phyloP scores from a whole-genome alignment of 495 filamentous ascomycete genomes.

The Parathielavia appendiculata region DNA sequence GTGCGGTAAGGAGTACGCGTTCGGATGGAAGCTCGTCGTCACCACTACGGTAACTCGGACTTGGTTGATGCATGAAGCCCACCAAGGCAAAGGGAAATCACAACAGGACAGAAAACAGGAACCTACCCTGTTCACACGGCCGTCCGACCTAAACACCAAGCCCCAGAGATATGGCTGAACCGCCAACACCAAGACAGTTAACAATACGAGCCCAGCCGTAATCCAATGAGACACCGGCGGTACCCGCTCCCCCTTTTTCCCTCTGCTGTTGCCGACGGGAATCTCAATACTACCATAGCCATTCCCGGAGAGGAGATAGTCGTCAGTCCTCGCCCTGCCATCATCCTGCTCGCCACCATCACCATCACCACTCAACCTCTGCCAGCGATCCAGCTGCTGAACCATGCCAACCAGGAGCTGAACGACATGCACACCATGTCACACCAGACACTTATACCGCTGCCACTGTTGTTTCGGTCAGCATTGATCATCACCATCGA shows the following conservation, averaged over 20 bases:
- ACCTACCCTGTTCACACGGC: background rate
- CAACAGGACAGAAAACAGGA: background rate
- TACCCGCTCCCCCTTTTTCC: background rate
- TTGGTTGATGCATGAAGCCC: too few relatives aligned
- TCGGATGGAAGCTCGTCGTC: too few relatives aligned
- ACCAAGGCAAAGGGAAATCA: background rate
- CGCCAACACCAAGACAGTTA: background rate
- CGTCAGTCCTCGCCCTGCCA: background rate
- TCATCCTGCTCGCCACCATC: background rate
- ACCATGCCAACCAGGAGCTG: too few relatives aligned
- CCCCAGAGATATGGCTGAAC: conserved; percentile 3
- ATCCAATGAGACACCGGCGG: background rate
- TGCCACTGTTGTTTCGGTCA: too few relatives aligned
- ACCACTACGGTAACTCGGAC: too few relatives aligned
- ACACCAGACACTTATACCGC: too few relatives aligned
- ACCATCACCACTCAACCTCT: background rate
- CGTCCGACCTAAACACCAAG: background rate
- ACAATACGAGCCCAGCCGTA: background rate
- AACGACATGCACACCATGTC: too few relatives aligned
- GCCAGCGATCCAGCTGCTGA: background rate
- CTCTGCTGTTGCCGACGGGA: background rate
- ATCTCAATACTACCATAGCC: background rate
- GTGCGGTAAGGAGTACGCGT: too few relatives aligned
- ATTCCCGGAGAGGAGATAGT: background rate
- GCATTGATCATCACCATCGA: too few relatives aligned